phyloP scores from a whole-genome alignment of 1,284 basidiomycete genomes.

The Lignosus rhinocerotis region DNA sequence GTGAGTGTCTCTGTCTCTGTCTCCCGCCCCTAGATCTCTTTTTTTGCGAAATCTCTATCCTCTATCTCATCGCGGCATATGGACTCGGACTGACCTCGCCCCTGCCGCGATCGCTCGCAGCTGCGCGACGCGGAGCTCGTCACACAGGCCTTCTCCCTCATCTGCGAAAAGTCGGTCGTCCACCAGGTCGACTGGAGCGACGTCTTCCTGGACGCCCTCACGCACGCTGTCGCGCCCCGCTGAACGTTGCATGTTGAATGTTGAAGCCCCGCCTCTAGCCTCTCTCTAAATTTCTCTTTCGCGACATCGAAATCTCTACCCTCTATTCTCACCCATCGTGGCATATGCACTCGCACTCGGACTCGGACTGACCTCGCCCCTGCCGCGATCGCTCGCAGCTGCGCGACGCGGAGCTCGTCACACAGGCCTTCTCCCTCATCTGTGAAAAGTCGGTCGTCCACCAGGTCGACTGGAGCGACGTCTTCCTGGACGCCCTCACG shows the following conservation, averaged over 20 bases:
- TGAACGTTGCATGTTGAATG: too few species aligned
- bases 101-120: too few species aligned
- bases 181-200: constrained; percentile 28
- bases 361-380: too few species aligned
- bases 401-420: constrained; percentile 42
- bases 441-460: constrained; percentile 25
- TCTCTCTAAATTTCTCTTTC: too few species aligned
- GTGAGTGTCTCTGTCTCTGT: constrained; percentile 15
- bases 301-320: too few species aligned
- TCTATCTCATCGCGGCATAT: too few species aligned
- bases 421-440: constrained; percentile 30
- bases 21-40: neutral
- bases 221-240: constrained; percentile 3
- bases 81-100: too few species aligned
- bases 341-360: too few species aligned
- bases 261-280: too few species aligned
- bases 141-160: constrained; percentile 31
- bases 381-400: too few species aligned
- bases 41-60: too few species aligned
- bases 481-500: constrained; percentile 25
- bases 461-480: constrained; percentile 27
- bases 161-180: constrained; percentile 24
- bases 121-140: constrained; percentile 44
- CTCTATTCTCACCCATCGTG: too few species aligned
- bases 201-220: constrained; percentile 25